Conservation (phyloP, 179 eudicot species). For the Beta corolliflora region DNA sequence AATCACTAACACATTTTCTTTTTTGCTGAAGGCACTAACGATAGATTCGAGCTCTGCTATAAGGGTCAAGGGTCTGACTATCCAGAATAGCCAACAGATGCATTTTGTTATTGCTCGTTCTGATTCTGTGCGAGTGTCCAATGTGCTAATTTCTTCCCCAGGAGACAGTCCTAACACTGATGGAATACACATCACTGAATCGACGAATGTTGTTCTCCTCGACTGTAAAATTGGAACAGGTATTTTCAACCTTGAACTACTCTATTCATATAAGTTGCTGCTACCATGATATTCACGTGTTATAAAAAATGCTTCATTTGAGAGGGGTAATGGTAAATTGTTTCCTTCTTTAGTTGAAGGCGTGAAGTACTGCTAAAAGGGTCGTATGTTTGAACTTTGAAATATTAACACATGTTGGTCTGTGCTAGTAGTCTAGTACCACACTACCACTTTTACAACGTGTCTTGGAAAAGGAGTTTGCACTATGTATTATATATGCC, state of each 20-base stretch:
- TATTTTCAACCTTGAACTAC: slow-evolving; percentile 23
- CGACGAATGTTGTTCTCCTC: slow-evolving; percentile 60
- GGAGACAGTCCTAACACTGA: slow-evolving; percentile 63
- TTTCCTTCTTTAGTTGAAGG: neutral
- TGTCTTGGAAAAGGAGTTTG: neutral
- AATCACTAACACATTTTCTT: neutral
- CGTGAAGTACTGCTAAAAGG: neutral
- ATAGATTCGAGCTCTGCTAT: slow-evolving; percentile 59
- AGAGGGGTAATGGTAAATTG: neutral
- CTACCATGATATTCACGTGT: neutral
- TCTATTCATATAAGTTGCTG: neutral
- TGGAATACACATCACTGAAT: slow-evolving; percentile 62
- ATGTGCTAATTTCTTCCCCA: slow-evolving; percentile 47
- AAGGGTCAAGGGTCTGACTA: slow-evolving; percentile 43
- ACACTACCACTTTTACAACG: too few species aligned
- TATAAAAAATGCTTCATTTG: neutral
- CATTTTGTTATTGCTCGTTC: slow-evolving; percentile 47
- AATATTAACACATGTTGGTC: neutral
- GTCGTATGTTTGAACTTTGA: neutral
- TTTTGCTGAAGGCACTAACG: slow-evolving; percentile 65
- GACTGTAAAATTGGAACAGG: slow-evolving; percentile 79
- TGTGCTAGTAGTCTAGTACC: neutral
- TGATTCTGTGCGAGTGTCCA: slow-evolving; percentile 44
- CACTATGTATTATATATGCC: neutral
- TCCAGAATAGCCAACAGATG: slow-evolving; percentile 62